Conservation (phyloP, 768 basidiomycete species). For the Suillus alpinus region DNA sequence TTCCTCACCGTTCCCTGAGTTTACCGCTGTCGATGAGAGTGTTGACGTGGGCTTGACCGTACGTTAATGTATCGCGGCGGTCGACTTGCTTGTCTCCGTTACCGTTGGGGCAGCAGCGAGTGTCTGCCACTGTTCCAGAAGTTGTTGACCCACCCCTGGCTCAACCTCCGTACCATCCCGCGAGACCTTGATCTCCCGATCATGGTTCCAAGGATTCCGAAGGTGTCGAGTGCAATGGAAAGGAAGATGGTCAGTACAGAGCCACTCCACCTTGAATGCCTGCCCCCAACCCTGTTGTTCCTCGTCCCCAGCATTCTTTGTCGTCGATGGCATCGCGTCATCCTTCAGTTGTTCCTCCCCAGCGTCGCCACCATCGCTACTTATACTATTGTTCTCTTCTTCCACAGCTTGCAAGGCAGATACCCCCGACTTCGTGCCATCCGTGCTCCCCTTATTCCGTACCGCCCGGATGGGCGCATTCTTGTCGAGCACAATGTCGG, state of each 20-base stretch:
- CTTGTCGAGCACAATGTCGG: slow-evolving; percentile 38
- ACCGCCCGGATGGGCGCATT: slow-evolving; percentile 38
- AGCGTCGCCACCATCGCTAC: slow-evolving; percentile 18
- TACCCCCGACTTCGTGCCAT: slow-evolving; percentile 9
- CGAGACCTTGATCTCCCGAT: slow-evolving; percentile 76
- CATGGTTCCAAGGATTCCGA: slow-evolving; percentile 92
- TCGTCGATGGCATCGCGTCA: slow-evolving; percentile 5
- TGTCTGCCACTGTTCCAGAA: slow-evolving; percentile 69
- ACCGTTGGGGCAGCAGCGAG: slow-evolving; percentile 22
- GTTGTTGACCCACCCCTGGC: slow-evolving; percentile 62
- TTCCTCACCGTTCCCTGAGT: not conserved
- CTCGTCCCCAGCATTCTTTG: not conserved
- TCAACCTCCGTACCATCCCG: slow-evolving; percentile 93
- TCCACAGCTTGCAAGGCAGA: slow-evolving; percentile 18
- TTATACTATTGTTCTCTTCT: slow-evolving; percentile 17
- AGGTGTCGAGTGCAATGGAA: slow-evolving; percentile 77
- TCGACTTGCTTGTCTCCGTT: slow-evolving; percentile 1
- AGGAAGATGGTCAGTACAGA: slow-evolving; percentile 65
- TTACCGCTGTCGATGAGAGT: not conserved
- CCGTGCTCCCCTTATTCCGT: slow-evolving; percentile 16
- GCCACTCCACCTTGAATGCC: slow-evolving; percentile 82
- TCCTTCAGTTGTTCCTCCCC: slow-evolving; percentile 19
- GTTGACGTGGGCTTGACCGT: slow-evolving; percentile 8
- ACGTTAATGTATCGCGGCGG: not conserved
- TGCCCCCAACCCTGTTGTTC: slow-evolving; percentile 60